Evolutionary conservation across 805 yeast genomes (phyloP), one percentile per base, ranked within the genome.

Genomic region (Candida schatavii): DNA sequence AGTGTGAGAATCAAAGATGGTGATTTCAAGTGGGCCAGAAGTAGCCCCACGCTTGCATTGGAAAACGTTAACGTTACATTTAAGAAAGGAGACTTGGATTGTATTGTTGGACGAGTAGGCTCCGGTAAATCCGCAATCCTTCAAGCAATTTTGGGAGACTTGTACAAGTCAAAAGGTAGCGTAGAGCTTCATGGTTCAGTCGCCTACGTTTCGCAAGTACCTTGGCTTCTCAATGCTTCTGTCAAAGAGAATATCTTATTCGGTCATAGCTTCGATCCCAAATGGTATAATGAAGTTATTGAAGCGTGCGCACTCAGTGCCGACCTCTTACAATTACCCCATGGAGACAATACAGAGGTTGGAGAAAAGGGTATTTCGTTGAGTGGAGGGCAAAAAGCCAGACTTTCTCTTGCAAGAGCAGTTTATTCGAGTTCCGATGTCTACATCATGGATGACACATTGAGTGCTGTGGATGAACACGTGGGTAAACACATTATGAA

Each of bases 331-430:
- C 79, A 83, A 22, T 74, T 93, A 46, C 88, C 96, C 1, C 86
- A 88, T 55, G 96, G 96, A 41, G 98, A 93, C 59, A 73, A 72
- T 39, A 93, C 99, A 4, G 80, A 86, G 52, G 98, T 93, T 43
- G 99, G 99, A 47, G 99, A 93, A 68, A 88, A 91, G 61, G 99
- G 99, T 48, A 90, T 93, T 38, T 88, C 97, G 7, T 72, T 93
- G 38, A 87, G 96, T 33, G 99, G 99, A 39, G 99, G 99, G 34
- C 99, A 93, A 64, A 93, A 93, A 73, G 98, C 99, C 0, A 81
- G 99, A 61, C 74, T 93, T 30, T 82, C 96, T 1, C 75, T 93
- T 40, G 99, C 99, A 0, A 79, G 99, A 60, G 97, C 99, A 10
- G 96, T 93, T 6, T 93, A 93, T 59, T 78, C 96, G 9, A 76